Evolutionary conservation across 371 early-diverging fungal genomes (phyloP).

Genomic region (Syncephalastrum contaminatum): DNA sequence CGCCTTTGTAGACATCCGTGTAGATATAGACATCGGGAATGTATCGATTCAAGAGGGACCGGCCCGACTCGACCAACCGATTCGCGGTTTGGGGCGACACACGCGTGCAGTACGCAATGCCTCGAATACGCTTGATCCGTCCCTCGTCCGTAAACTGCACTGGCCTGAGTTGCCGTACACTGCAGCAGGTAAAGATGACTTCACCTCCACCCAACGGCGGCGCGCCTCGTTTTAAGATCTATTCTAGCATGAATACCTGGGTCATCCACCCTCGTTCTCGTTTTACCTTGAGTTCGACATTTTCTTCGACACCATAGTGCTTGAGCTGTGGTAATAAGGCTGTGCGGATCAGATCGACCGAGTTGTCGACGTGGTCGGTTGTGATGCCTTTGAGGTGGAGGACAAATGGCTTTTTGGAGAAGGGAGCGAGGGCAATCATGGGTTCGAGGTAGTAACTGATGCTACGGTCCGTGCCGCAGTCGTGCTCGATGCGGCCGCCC

Average conservation of each 20-base stretch:
- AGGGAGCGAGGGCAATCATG: constrained; percentile 89
- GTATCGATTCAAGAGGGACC: constrained; percentile 80
- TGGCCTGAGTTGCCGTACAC: constrained; percentile 78
- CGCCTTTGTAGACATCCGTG: constrained; percentile 95
- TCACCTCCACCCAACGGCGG: constrained; percentile 96
- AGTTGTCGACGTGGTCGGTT: constrained; percentile 84
- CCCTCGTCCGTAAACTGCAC: constrained; percentile 82
- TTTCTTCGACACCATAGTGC: constrained; percentile 83
- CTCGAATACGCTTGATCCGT: constrained; percentile 90
- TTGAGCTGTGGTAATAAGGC: constrained; percentile 82
- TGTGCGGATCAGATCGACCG: constrained; percentile 90
- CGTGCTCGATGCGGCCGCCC: constrained; percentile 86
- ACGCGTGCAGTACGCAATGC: constrained; percentile 89
- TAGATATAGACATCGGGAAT: constrained; percentile 97
- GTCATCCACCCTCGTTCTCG: not conserved
- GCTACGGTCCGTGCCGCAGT: constrained; percentile 75
- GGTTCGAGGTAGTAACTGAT: constrained; percentile 94
- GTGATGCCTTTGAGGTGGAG: constrained; percentile 90
- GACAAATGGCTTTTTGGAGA: constrained; percentile 81
- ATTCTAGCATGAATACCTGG: not conserved
- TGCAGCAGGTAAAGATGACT: constrained; percentile 82
- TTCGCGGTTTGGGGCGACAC: constrained; percentile 96
- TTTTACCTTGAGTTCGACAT: constrained; percentile 77
- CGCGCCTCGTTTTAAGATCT: constrained; percentile 90
- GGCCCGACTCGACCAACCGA: constrained; percentile 88